Conservation (phyloP, 1,284 basidiomycete genomes). For the Cutaneotrichosporon spelunceum region DNA sequence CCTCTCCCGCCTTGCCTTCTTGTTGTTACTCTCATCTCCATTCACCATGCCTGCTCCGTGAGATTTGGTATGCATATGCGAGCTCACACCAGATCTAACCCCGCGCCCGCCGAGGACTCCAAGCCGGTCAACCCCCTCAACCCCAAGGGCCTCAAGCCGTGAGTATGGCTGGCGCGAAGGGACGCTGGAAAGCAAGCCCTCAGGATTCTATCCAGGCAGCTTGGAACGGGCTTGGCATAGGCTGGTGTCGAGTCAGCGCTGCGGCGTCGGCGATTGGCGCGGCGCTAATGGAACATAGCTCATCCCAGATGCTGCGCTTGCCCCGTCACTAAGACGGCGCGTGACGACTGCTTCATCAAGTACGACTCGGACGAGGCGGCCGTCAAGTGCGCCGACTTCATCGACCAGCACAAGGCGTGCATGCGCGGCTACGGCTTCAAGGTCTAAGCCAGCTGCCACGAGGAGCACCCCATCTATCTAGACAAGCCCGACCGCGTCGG, state of each 20-base stretch:
- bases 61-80: neutral
- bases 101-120: slow-evolving; percentile 16
- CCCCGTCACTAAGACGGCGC: slow-evolving; percentile 81
- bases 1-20: no score
- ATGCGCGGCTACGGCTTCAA: slow-evolving; percentile 87
- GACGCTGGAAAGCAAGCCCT: neutral
- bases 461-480: neutral
- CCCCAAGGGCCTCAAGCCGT: slow-evolving; percentile 88
- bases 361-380: slow-evolving; percentile 66
- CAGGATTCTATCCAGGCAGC: neutral
- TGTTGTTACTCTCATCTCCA: neutral
- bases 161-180: slow-evolving; percentile 44
- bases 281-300: neutral
- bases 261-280: neutral
- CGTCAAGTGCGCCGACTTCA: slow-evolving; percentile 73
- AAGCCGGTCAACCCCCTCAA: slow-evolving; percentile 68
- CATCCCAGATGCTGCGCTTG: slow-evolving; percentile 82
- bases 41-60: slow-evolving; percentile 20
- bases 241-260: neutral
- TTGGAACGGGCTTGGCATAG: neutral
- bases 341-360: slow-evolving; percentile 91
- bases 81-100: slow-evolving; percentile 3
- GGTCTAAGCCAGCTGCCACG: slow-evolving; percentile 55
- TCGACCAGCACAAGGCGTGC: slow-evolving; percentile 78
- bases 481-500: neutral